Conservation (phyloP, 495 filamentous ascomycete species). For the Talaromyces ruber region DNA sequence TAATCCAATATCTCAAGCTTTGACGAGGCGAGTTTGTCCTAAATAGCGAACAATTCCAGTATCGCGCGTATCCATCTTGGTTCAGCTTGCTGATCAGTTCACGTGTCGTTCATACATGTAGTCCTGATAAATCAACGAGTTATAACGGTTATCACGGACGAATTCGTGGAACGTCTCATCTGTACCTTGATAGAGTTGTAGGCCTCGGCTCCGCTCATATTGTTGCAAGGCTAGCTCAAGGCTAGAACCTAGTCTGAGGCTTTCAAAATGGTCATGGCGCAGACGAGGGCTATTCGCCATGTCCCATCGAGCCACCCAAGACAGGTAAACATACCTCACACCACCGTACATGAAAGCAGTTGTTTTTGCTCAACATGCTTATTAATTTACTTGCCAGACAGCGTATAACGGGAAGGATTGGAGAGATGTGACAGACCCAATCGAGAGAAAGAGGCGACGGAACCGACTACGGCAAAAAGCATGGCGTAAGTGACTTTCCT, state of each 20-base stretch:
- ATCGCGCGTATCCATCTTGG: neutral
- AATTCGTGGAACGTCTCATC: neutral
- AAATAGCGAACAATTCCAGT: neutral
- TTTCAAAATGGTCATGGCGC: neutral
- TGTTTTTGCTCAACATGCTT: neutral
- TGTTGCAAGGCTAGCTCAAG: neutral
- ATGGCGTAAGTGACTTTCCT: constrained; percentile 17
- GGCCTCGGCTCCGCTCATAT: neutral
- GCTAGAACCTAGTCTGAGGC: neutral
- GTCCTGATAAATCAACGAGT: neutral
- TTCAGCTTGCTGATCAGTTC: neutral
- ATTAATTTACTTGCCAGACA: neutral
- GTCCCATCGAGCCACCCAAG: neutral
- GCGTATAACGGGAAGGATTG: constrained; percentile 21
- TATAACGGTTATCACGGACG: neutral
- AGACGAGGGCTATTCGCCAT: neutral
- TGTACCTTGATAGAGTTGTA: neutral
- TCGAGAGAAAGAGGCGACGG: constrained; percentile 29
- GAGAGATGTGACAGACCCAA: constrained; percentile 24
- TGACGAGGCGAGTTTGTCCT: neutral
- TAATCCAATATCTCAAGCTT: neutral
- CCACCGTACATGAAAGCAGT: neutral
- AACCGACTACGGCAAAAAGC: constrained; percentile 37
- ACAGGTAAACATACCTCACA: neutral
- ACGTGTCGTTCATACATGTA: neutral